Evolutionary conservation across 192 early-diverging fungal genomes (phyloP), one percentile per base, ranked within the genome.

Genomic region (Martensiomyces pterosporus): DNA sequence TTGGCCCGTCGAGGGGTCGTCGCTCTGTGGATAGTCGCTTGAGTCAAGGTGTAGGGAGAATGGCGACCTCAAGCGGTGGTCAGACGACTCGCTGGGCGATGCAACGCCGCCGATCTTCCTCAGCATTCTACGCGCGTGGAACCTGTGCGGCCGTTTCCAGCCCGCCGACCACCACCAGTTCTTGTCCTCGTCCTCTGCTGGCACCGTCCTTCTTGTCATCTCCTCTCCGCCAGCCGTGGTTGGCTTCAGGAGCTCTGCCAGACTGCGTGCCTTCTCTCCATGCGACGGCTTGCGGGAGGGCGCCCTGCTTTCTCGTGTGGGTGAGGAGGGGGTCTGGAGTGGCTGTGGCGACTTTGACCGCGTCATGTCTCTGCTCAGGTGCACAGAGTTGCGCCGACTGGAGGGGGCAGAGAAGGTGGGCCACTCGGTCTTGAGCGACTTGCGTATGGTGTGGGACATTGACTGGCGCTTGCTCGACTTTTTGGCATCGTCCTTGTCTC

Each of bases 11-110:
- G 39, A 19, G 9, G 59, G 58, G 18, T 51, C 57, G 50, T 69
- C 66, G 46, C 66, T 69, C 29, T 52, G 53, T 4, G 59, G 52
- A 15, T 69, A 61, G 35, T 61, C 66, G 23, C 46, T 45, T 5
- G 29, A 12, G 6, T 32, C 29, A 5, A 32, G 33, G 21, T 25
- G 1, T 49, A 39, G n/a, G 10, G 5, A 12, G 29, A 5, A n/a
- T n/a, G n/a, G n/a, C n/a, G n/a, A n/a, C n/a, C n/a, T n/a, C n/a
- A n/a, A n/a, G n/a, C n/a, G n/a, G n/a, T n/a, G n/a, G n/a, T n/a
- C n/a, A n/a, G n/a, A n/a, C n/a, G n/a, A n/a, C n/a, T n/a, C n/a
- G n/a, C n/a, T n/a, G n/a, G n/a, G n/a, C n/a, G n/a, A n/a, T n/a
- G n/a, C 29, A 12, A 12, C 12, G 29, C 5, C 29, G 29, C 29